phyloP scores from a whole-genome alignment of 2,329 filamentous ascomycete genomes.

The Dothideomycetes sp. region DNA sequence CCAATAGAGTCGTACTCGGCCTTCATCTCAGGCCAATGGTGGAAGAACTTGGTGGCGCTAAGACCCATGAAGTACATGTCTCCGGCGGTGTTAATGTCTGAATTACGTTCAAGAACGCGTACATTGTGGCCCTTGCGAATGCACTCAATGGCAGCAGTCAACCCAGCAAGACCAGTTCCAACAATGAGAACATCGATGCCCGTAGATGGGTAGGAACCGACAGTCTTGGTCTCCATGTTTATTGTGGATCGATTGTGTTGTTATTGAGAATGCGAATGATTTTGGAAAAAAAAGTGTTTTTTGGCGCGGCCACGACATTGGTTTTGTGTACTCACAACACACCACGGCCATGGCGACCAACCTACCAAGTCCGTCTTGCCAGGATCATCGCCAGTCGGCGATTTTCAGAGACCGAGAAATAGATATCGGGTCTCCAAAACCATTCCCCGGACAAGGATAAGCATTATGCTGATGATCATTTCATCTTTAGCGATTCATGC shows the following conservation, averaged over 20 bases:
- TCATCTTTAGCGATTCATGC: too few relatives aligned
- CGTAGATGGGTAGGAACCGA: conserved; percentile 38
- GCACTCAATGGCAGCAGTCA: conserved; percentile 21
- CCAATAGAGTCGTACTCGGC: conserved; percentile 41
- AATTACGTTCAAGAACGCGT: conserved; percentile 24
- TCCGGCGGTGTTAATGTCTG: conserved; percentile 42
- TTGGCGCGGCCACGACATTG: conserved; percentile 3
- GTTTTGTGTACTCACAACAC: conserved; percentile 7
- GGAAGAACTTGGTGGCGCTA: conserved; percentile 43
- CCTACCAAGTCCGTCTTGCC: background rate
- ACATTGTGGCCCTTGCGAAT: conserved; percentile 22
- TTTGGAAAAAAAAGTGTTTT: conserved; percentile 1
- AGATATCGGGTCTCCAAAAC: conserved; percentile 7
- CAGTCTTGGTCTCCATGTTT: conserved; percentile 28
- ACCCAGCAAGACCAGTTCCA: conserved; percentile 19
- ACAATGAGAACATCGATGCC: conserved; percentile 22
- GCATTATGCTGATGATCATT: too few relatives aligned
- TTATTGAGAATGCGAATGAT: conserved; percentile 1
- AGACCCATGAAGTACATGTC: conserved; percentile 52
- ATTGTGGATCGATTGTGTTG: conserved; percentile 1
- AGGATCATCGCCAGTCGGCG: conserved; percentile 5
- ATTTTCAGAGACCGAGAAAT: conserved; percentile 2
- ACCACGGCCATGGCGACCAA: conserved; percentile 1
- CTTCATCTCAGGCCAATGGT: conserved; percentile 43
- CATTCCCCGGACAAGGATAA: background rate